A percentile compares a stretch with the other conserved stretches of the same genome.
These are phyloP conservation scores for Neurospora sp. DNA, from an alignment of 495 filamentous ascomycete species.

Conservation along the genomic window DNA sequence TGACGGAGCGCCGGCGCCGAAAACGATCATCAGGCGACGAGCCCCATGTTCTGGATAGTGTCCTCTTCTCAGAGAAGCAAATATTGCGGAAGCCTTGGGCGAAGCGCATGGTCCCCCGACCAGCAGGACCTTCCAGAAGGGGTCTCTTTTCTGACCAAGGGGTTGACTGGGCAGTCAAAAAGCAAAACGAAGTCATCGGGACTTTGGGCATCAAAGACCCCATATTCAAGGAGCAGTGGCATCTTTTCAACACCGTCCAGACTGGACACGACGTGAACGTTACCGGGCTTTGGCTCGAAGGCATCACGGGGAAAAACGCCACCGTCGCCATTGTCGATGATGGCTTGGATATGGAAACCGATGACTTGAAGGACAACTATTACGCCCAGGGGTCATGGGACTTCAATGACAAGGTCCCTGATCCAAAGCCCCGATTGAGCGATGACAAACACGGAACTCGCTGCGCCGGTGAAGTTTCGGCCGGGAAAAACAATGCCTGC, in stretches of 20 bases:
- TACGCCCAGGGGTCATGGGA: slow-evolving; percentile 88
- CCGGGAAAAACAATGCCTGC: slow-evolving; percentile 85
- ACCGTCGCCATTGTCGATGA: slow-evolving; percentile 94
- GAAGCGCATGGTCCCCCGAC: slow-evolving; percentile 56
- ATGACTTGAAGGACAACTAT: slow-evolving; percentile 85
- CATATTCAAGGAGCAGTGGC: slow-evolving; percentile 91
- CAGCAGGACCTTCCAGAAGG: slow-evolving; percentile 1
- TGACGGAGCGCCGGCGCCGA: slow-evolving; percentile 49
- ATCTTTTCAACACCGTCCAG: slow-evolving; percentile 76
- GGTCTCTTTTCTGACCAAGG: slow-evolving; percentile 11
- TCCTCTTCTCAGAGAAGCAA: slow-evolving; percentile 79
- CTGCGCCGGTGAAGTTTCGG: slow-evolving; percentile 89
- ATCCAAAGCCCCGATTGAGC: slow-evolving; percentile 66
- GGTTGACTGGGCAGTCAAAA: slow-evolving; percentile 40
- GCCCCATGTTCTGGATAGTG: slow-evolving; percentile 55
- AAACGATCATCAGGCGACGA: slow-evolving; percentile 40
- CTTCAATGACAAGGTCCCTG: slow-evolving; percentile 74
- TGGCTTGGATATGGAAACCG: slow-evolving; percentile 93
- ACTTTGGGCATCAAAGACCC: slow-evolving; percentile 72
- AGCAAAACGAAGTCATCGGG: slow-evolving; percentile 51
- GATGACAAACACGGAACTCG: slow-evolving; percentile 90
- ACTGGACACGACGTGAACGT: slow-evolving; percentile 90
- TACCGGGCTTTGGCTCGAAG: slow-evolving; percentile 79
- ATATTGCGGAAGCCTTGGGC: slow-evolving; percentile 56
- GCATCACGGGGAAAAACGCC: slow-evolving; percentile 83